Evolutionary conservation across 768 basidiomycete species (phyloP), one percentile per base, ranked within the genome.

Genomic region (Pisolithus albus): DNA sequence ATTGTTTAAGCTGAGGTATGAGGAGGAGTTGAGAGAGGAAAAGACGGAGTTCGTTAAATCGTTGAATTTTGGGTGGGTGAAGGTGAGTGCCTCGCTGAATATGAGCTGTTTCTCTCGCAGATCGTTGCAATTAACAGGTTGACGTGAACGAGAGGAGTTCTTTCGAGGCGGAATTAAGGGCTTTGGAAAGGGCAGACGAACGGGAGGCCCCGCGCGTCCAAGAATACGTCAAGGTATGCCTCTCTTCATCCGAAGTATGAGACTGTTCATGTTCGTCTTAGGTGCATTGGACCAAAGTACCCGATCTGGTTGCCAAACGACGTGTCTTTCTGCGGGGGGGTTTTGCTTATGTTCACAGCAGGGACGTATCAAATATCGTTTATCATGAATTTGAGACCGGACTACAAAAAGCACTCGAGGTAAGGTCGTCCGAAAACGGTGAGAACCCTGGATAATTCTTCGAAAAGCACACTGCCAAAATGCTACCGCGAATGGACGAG

Each of bases 231-330:
- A 96, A 95, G 74, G 93, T 88, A 54, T 8, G 62, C 49, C 36
- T 9, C 24, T 42, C 9, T 32, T 18, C 36, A 19, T 26, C 10
- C 23, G 38, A 26, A 4, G 37, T 7, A 7, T 4, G 24, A 38
- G 18, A 38, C 38, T 30, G 39, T 40, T 38, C 8, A 28, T 16
- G 46, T 46, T 9, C 16, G n/a, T 30, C 4, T 8, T 45, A 96
- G 93, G 93, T 97, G n/a, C 84, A 80, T 66, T 99, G 96, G 96
- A 93, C 87, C 11, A 83, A 86, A 55, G 94, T 98, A 3, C 91
- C 92, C 5, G 92, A 96, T 67, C 79, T 99, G 1, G 87, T 99
- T 7, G 86, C 86, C 54, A 82, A 78, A 61, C 76, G 95, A 18
- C 78, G 76, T 42, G 90, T 97, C 1, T 82, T 90, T 54, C 71